Base-by-base conservation (phyloP, 345 rosid species). In the Hevea brasiliensis region DNA sequence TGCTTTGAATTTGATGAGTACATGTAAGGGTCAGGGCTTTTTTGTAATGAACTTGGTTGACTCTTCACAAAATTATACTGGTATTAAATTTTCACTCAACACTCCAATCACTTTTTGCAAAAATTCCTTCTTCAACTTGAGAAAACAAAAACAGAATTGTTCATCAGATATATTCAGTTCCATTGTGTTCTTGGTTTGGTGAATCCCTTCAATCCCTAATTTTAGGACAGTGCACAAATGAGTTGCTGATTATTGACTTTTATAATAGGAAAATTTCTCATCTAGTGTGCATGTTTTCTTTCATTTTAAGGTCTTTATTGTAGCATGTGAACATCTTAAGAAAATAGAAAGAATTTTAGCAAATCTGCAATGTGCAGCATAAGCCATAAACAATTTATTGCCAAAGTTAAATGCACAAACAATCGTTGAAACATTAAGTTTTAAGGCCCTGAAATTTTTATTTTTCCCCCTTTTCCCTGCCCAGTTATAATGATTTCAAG, bases 401-500 rank as follows among this genome's bases (percentile, higher is more conserved):
- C 13, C 9, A 9, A 65, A 44, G 8, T 65, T 65, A 47, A 47
- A 24, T 63, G 35, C 24, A 24, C 7, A 20, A 1, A 67, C 8
- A 50, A 15, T 41, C 21, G 32, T 37, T 67, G 32, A 24, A 29
- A 32, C 24, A 53, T 63, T 54, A 29, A 56, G 64, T 60, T 35
- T 68, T 18, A 48, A 57, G 37, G 17, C 24, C 15, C 12, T 18
- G 14, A 40, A 14, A 51, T 62, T 23, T 69, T 58, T 48, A 12
- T 26, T 41, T 18, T 63, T 27, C 75, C 68, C 1, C 50, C 47
- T 62, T 61, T 21, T 75, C 15, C 40, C 45, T 57, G 35, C 23
- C 61, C 67, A 50, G 42, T 72, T 74, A 51, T 67, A 54, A 42
- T 55, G 67, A 69, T 7, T 56, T 71, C 35, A 54, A 53, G 51